These are phyloP conservation scores for Hsuehochloa calcarea DNA, from an alignment of 176 grass and related monocot species.

Conservation along the genomic window DNA sequence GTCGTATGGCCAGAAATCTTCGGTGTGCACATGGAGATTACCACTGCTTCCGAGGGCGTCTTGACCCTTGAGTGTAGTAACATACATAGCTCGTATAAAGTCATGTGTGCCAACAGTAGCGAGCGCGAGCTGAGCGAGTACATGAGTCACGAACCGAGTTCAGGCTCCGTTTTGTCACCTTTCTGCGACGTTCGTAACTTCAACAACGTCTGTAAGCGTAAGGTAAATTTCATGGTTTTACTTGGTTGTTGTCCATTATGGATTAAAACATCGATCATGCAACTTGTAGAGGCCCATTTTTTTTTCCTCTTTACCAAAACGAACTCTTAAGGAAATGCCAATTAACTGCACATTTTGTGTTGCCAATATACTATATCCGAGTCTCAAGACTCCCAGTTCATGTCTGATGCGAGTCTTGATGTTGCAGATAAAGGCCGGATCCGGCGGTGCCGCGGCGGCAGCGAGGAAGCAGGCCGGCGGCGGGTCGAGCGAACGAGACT, in stretches of 20 bases:
- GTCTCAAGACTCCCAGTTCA: background rate
- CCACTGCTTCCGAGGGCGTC: background rate
- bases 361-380: background rate
- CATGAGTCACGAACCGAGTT: background rate
- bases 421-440: constrained; percentile 44
- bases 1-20: background rate
- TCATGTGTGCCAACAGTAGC: constrained; percentile 24
- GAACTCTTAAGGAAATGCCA: background rate
- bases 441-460: background rate
- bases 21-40: background rate
- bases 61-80: background rate
- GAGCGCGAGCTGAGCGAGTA: background rate
- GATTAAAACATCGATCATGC: background rate
- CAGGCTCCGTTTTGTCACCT: background rate
- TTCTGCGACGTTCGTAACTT: background rate
- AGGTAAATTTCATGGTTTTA: background rate
- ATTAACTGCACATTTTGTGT: background rate
- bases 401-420: background rate
- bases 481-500: constrained; percentile 52
- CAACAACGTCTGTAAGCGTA: background rate
- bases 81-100: background rate
- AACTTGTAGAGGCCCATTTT: background rate
- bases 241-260: background rate
- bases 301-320: background rate
- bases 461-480: constrained; percentile 10